Percentiles rank a stretch among this genome's conserved stretches.
phyloP scores from a whole-genome alignment of 805 yeast species.

The Lachancea mirantina region DNA sequence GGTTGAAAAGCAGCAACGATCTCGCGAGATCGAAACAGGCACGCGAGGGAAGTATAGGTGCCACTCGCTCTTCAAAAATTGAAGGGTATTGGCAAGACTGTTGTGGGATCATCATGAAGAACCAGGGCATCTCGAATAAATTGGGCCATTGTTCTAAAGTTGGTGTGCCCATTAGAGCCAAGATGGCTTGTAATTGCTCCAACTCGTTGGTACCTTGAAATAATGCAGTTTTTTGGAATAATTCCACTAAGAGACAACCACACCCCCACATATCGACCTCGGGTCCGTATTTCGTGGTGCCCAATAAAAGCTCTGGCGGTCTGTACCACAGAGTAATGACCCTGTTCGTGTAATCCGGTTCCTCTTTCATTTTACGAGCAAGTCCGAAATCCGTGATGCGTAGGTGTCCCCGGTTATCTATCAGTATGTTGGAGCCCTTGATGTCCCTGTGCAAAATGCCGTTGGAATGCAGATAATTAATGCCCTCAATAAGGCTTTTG shows the following conservation, averaged over 20 bases:
- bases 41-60: slow-evolving; percentile 37
- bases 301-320: slow-evolving; percentile 88
- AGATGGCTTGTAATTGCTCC: slow-evolving; percentile 71
- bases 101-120: slow-evolving; percentile 68
- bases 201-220: slow-evolving; percentile 89
- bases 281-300: slow-evolving; percentile 82
- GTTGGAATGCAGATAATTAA: slow-evolving; percentile 59
- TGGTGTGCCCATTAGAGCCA: slow-evolving; percentile 85
- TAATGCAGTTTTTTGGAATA: slow-evolving; percentile 65
- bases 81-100: slow-evolving; percentile 22
- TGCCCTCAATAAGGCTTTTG: slow-evolving; percentile 59
- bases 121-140: slow-evolving; percentile 83
- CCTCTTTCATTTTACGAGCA: slow-evolving; percentile 65
- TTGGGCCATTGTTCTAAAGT: slow-evolving; percentile 66
- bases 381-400: slow-evolving; percentile 80
- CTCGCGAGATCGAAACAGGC: slow-evolving; percentile 59
- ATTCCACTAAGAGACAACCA: slow-evolving; percentile 82
- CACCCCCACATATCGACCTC: slow-evolving; percentile 97
- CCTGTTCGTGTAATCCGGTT: slow-evolving; percentile 71
- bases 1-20: slow-evolving; percentile 60
- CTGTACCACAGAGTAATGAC: slow-evolving; percentile 97
- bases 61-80: slow-evolving; percentile 38
- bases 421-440: slow-evolving; percentile 70
- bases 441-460: slow-evolving; percentile 74
- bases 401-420: slow-evolving; percentile 54